Conservation (phyloP, 306 rosid genomes). For the Adenanthera pavonina region DNA sequence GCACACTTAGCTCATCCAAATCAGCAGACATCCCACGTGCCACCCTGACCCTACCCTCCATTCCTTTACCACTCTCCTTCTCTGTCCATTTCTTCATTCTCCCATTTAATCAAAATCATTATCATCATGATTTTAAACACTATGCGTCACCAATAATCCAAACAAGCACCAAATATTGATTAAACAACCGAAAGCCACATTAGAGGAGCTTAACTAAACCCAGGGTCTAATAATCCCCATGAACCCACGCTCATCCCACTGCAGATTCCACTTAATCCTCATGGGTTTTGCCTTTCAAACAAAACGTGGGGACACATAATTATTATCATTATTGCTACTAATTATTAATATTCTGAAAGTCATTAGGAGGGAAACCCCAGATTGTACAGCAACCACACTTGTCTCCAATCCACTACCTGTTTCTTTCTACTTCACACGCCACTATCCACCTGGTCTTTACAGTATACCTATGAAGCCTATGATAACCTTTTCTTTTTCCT, state of each 20-base stretch:
- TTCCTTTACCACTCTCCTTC: background rate
- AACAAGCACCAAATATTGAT: no score
- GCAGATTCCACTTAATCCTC: slow-evolving; percentile 38
- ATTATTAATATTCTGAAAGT: background rate
- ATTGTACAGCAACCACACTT: background rate
- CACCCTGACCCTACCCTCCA: background rate
- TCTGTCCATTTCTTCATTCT: no score
- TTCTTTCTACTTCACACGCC: slow-evolving; percentile 3
- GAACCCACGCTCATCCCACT: background rate
- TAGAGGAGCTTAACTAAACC: no score
- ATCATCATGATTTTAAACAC: background rate
- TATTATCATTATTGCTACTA: slow-evolving; percentile 3
- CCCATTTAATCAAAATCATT: no score
- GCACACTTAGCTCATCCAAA: background rate
- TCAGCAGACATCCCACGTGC: slow-evolving; percentile 3
- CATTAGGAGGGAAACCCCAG: slow-evolving; percentile 12
- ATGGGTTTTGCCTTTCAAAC: slow-evolving; percentile 32
- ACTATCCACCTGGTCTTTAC: background rate
- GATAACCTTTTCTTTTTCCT: background rate
- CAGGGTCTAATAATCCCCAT: background rate
- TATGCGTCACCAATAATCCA: background rate
- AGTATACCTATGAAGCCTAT: background rate
- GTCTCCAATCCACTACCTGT: background rate
- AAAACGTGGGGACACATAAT: slow-evolving; percentile 44
- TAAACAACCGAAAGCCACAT: background rate